Evolutionary conservation across 2,329 filamentous ascomycete species (phyloP).

Genomic region (Trichoderma asperellum): DNA sequence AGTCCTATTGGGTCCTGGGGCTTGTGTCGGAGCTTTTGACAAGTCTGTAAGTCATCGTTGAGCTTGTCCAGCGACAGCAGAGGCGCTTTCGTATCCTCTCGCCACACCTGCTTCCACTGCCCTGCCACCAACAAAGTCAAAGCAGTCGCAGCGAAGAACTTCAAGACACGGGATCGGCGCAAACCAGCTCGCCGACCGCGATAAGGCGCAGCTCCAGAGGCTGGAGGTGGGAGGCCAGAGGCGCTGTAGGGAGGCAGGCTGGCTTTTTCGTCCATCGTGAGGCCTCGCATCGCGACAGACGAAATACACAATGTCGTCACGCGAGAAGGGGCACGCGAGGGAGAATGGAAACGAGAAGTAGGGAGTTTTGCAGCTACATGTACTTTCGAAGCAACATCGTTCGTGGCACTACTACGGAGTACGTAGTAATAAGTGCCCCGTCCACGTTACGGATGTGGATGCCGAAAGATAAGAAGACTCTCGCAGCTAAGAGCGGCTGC

Average conservation of each 20-base stretch:
- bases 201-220: slow-evolving; percentile 24
- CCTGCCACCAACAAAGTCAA: slow-evolving; percentile 57
- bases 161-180: slow-evolving; percentile 51
- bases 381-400: neutral
- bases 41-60: slow-evolving; percentile 57
- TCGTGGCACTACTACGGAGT: neutral
- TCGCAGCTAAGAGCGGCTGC: neutral
- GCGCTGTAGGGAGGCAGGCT: slow-evolving; percentile 52
- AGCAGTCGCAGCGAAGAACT: slow-evolving; percentile 50
- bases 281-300: neutral
- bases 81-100: slow-evolving; percentile 35
- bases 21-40: slow-evolving; percentile 57
- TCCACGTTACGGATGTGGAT: neutral
- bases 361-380: neutral
- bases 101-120: slow-evolving; percentile 51
- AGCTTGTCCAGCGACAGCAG: slow-evolving; percentile 58
- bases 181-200: slow-evolving; percentile 38
- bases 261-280: slow-evolving; percentile 46
- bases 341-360: neutral
- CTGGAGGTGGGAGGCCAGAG: slow-evolving; percentile 36
- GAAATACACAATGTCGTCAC: neutral
- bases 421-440: neutral
- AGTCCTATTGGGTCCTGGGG: slow-evolving; percentile 60
- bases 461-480: slow-evolving; percentile 1
- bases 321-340: neutral